phyloP scores from a whole-genome alignment of 441 rosid genomes.

The Populus tomentosa region DNA sequence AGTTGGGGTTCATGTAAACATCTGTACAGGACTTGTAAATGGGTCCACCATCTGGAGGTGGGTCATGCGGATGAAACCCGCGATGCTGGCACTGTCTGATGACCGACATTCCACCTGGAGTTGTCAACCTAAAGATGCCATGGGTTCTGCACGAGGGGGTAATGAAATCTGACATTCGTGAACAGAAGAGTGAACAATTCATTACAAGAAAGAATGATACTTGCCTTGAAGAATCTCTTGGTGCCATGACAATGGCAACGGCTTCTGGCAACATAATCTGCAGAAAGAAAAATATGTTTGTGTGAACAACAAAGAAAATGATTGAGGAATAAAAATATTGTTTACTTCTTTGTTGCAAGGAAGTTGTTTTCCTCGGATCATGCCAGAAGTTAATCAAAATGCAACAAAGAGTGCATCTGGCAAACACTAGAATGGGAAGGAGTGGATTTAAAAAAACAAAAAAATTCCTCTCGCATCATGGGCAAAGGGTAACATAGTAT shows the following conservation, averaged over 20 bases:
- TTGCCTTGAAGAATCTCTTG: slow-evolving; percentile 73
- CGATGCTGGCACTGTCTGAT: slow-evolving; percentile 82
- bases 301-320: slow-evolving; percentile 1
- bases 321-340: background rate
- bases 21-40: slow-evolving; percentile 79
- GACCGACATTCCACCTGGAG: slow-evolving; percentile 93
- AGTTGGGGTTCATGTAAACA: slow-evolving; percentile 80
- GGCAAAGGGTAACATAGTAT: background rate
- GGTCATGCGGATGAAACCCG: slow-evolving; percentile 83
- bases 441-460: background rate
- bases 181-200: background rate
- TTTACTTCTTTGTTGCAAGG: background rate
- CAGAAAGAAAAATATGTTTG: slow-evolving; percentile 11
- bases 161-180: background rate
- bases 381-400: background rate
- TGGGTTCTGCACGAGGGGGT: slow-evolving; percentile 46
- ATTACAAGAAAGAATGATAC: background rate
- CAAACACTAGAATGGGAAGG: background rate
- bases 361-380: background rate
- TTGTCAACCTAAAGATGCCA: slow-evolving; percentile 86
- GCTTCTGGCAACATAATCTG: slow-evolving; percentile 97
- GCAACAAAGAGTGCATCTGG: background rate
- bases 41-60: slow-evolving; percentile 82
- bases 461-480: background rate
- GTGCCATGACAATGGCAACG: slow-evolving; percentile 99